phyloP scores from a whole-genome alignment of 2,329 filamentous ascomycete genomes.

The Diatrype stigma region DNA sequence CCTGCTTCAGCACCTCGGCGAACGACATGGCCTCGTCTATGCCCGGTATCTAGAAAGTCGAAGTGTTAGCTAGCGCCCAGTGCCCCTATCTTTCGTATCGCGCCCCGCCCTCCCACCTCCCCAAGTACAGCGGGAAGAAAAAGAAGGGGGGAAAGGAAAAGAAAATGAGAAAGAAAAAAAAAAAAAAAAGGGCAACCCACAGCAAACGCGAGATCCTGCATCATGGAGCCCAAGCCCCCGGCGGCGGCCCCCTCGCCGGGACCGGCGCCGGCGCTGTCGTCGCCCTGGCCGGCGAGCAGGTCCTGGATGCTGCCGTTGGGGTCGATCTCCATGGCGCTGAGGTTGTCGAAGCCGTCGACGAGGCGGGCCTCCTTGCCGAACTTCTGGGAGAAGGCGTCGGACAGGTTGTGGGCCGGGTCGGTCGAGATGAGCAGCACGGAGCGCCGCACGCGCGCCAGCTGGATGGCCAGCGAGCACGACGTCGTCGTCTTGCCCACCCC shows the following conservation, averaged over 20 bases:
- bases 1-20: slow-evolving; percentile 97
- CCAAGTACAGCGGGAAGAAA: background rate
- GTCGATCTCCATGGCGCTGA: slow-evolving; percentile 99
- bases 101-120: background rate
- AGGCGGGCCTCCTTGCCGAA: slow-evolving; percentile 97
- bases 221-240: slow-evolving; percentile 86
- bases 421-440: slow-evolving; percentile 97
- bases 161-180: background rate
- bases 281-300: slow-evolving; percentile 71
- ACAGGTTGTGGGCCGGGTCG: slow-evolving; percentile 96
- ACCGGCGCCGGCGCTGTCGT: slow-evolving; percentile 50
- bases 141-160: slow-evolving; percentile 1
- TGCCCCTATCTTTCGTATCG: background rate
- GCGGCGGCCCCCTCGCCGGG: background rate
- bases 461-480: slow-evolving; percentile 95
- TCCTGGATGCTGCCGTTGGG: slow-evolving; percentile 98
- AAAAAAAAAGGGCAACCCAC: slow-evolving; percentile 47
- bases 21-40: slow-evolving; percentile 99
- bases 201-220: slow-evolving; percentile 96
- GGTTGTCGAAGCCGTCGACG: slow-evolving; percentile 85
- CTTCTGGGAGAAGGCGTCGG: slow-evolving; percentile 97
- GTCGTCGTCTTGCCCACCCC: slow-evolving; percentile 99
- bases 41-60: slow-evolving; percentile 73
- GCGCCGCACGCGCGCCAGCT: slow-evolving; percentile 90
- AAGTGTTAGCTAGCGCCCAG: background rate